Evolutionary conservation across 169 alveolate species (phyloP).

Genomic region (Plasmodium reichenowi): DNA sequence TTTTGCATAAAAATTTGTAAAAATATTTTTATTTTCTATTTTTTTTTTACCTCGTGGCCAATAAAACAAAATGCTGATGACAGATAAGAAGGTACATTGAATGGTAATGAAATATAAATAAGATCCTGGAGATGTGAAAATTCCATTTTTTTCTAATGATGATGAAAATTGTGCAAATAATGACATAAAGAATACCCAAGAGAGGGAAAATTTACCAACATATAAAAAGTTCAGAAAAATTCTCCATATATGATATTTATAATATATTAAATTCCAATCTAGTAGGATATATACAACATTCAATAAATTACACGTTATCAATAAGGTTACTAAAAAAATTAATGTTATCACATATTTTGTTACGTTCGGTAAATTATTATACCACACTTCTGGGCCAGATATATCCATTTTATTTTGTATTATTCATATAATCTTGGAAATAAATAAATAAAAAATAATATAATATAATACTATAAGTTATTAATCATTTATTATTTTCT

Average conservation of each 20-base stretch:
- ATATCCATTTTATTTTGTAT: slow-evolving; percentile 74
- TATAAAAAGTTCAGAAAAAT: slow-evolving; percentile 86
- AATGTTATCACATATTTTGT: slow-evolving; percentile 87
- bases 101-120: slow-evolving; percentile 87
- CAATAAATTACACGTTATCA: slow-evolving; percentile 83
- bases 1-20: not conserved
- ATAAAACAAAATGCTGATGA: slow-evolving; percentile 83
- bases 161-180: slow-evolving; percentile 88
- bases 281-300: slow-evolving; percentile 84
- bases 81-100: slow-evolving; percentile 81
- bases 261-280: slow-evolving; percentile 86
- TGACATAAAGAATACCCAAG: slow-evolving; percentile 88
- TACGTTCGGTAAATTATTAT: slow-evolving; percentile 87
- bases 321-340: slow-evolving; percentile 84
- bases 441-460: not conserved
- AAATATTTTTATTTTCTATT: slow-evolving; percentile 19
- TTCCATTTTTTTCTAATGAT: slow-evolving; percentile 84
- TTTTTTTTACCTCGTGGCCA: slow-evolving; percentile 86
- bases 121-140: slow-evolving; percentile 85
- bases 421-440: slow-evolving; percentile 9
- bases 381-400: slow-evolving; percentile 90
- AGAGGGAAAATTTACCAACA: slow-evolving; percentile 90
- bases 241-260: slow-evolving; percentile 88
- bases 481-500: slow-evolving; percentile 1
- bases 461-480: not conserved